Percentiles rank a stretch among this genome's conserved stretches.
phyloP scores from a whole-genome alignment of 441 rosid genomes.

The Hura crepitans region DNA sequence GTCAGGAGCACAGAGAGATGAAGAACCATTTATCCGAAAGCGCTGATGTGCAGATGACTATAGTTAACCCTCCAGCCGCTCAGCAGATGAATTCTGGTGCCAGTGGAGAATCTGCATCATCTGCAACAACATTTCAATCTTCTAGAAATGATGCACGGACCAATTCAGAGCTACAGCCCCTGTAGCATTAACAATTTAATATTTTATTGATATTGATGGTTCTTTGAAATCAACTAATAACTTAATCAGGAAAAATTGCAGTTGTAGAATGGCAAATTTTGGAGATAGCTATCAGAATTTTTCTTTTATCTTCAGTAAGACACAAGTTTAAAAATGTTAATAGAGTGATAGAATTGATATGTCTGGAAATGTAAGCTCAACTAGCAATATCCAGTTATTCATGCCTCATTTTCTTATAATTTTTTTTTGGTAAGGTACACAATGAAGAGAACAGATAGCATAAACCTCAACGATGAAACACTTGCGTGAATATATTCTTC shows the following conservation, averaged over 20 bases:
- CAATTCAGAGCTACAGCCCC: constrained; percentile 49
- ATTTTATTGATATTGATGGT: background rate
- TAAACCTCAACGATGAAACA: too few species aligned
- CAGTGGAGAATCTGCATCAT: constrained; percentile 25
- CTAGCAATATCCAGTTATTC: too few species aligned
- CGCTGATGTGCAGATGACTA: constrained; percentile 34
- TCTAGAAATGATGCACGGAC: constrained; percentile 34
- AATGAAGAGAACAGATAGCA: too few species aligned
- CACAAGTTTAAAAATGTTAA: too few species aligned
- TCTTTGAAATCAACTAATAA: background rate
- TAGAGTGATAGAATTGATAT: too few species aligned
- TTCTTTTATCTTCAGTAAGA: too few species aligned
- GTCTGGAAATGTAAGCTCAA: too few species aligned
- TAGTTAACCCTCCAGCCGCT: constrained; percentile 65
- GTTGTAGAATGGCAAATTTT: background rate
- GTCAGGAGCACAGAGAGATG: constrained; percentile 93
- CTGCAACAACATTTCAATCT: constrained; percentile 26
- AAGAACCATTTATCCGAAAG: constrained; percentile 66
- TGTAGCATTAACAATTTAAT: constrained; percentile 28
- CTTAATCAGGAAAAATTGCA: background rate
- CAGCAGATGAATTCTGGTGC: constrained; percentile 63
- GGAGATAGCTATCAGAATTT: background rate
- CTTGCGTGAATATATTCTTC: too few species aligned
- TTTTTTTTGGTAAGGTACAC: too few species aligned
- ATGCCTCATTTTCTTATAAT: too few species aligned